Evolutionary conservation across 495 filamentous ascomycete genomes (phyloP).

Genomic region (Ramalina intermedia): DNA sequence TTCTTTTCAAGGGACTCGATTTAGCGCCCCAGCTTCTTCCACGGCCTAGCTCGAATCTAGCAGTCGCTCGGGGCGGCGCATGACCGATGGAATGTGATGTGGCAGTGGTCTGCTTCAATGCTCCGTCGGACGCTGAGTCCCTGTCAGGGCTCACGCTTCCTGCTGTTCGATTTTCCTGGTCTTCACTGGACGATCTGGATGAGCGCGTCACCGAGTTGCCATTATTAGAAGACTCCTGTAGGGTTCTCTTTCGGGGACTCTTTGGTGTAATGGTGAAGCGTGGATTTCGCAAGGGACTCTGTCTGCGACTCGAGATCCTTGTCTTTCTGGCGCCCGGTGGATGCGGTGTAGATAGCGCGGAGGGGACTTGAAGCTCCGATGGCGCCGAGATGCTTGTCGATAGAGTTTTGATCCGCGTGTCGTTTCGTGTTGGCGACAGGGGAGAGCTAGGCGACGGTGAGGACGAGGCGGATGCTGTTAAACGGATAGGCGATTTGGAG

Average conservation of each 20-base stretch:
- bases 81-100: slow-evolving; percentile 20
- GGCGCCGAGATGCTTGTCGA: slow-evolving; percentile 14
- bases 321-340: slow-evolving; percentile 35
- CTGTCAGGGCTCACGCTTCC: slow-evolving; percentile 19
- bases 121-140: slow-evolving; percentile 7
- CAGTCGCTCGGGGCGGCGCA: slow-evolving; percentile 31
- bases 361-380: slow-evolving; percentile 19
- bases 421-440: slow-evolving; percentile 34
- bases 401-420: slow-evolving; percentile 30
- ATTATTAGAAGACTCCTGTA: slow-evolving; percentile 53
- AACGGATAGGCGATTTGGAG: slow-evolving; percentile 55
- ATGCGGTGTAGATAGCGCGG: slow-evolving; percentile 39
- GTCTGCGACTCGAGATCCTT: slow-evolving; percentile 33
- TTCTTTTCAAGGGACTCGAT: slow-evolving; percentile 76
- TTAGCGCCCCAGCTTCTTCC: slow-evolving; percentile 32
- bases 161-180: slow-evolving; percentile 11
- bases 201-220: slow-evolving; percentile 48
- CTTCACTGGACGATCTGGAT: slow-evolving; percentile 21
- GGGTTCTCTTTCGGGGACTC: slow-evolving; percentile 61
- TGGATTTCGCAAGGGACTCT: slow-evolving; percentile 29
- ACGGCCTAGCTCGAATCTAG: slow-evolving; percentile 22
- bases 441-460: slow-evolving; percentile 42
- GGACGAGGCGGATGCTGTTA: slow-evolving; percentile 41
- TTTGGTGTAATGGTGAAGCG: slow-evolving; percentile 47
- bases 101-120: slow-evolving; percentile 8